Percentiles rank a stretch among this genome's conserved stretches.
Evolutionary conservation across 2,329 filamentous ascomycete genomes (phyloP).

Genomic region (Didymella pomorum): DNA sequence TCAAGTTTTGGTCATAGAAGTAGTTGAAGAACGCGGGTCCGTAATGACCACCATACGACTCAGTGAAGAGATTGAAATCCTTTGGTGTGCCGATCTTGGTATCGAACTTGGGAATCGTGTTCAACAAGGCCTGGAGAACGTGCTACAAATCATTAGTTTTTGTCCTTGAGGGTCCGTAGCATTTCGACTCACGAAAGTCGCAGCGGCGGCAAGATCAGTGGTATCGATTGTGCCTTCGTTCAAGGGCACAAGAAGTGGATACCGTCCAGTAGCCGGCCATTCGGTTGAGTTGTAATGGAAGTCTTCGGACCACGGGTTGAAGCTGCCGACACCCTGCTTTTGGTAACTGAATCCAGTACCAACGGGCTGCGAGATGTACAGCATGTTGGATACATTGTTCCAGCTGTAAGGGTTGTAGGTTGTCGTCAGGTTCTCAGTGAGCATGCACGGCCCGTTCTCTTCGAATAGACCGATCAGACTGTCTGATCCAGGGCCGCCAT

Average conservation of each 20-base stretch:
- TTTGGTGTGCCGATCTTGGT: slow-evolving; percentile 46
- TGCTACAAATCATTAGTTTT: slow-evolving; percentile 21
- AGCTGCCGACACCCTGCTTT: slow-evolving; percentile 29
- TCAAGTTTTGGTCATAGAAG: slow-evolving; percentile 65
- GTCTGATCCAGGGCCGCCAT: slow-evolving; percentile 61
- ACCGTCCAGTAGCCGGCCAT: slow-evolving; percentile 57
- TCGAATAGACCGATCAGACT: slow-evolving; percentile 64
- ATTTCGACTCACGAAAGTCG: slow-evolving; percentile 34
- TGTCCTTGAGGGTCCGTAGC: background rate
- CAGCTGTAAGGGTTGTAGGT: slow-evolving; percentile 65
- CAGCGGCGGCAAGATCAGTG: slow-evolving; percentile 64
- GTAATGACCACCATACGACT: slow-evolving; percentile 60
- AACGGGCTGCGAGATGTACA: slow-evolving; percentile 70
- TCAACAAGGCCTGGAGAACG: slow-evolving; percentile 35
- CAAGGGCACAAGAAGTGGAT: slow-evolving; percentile 52
- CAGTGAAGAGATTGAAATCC: slow-evolving; percentile 64
- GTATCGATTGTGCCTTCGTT: slow-evolving; percentile 62
- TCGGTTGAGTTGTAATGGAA: slow-evolving; percentile 55
- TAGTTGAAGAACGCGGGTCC: slow-evolving; percentile 64
- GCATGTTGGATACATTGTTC: slow-evolving; percentile 66
- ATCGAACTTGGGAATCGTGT: slow-evolving; percentile 34
- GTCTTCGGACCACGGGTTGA: slow-evolving; percentile 54
- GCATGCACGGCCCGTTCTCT: slow-evolving; percentile 34
- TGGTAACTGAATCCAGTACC: slow-evolving; percentile 63
- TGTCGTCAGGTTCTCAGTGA: slow-evolving; percentile 31